These are phyloP conservation scores for Solanum pimpinellifolium DNA, from an alignment of 257 asterid genomes.

Conservation along the genomic window DNA sequence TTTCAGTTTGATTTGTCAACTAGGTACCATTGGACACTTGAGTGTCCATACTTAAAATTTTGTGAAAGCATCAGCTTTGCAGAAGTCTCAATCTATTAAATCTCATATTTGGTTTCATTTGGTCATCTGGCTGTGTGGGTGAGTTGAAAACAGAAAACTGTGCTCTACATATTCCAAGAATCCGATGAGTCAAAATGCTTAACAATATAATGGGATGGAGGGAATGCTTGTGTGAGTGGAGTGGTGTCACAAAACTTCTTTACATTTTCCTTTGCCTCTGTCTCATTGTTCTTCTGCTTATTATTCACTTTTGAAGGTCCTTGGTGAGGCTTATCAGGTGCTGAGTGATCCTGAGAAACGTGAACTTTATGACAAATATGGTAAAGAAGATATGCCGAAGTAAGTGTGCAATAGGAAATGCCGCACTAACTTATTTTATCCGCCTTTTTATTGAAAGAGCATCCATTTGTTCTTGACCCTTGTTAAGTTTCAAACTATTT, in stretches of 20 bases:
- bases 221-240: neutral
- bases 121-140: neutral
- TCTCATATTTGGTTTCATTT: neutral
- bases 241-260: neutral
- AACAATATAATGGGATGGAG: neutral
- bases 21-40: neutral
- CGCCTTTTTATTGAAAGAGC: neutral
- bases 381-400: constrained; percentile 55
- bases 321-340: constrained; percentile 86
- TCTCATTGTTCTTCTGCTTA: neutral
- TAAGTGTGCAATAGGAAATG: constrained; percentile 19
- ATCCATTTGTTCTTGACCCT: neutral
- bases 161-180: neutral
- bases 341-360: constrained; percentile 69
- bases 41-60: neutral
- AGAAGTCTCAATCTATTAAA: neutral
- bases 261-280: neutral
- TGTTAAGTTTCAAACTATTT: neutral
- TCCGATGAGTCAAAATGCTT: neutral
- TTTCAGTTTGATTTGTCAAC: neutral
- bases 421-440: neutral
- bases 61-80: neutral
- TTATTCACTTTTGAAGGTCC: constrained; percentile 32
- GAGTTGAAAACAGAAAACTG: neutral
- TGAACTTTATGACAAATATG: constrained; percentile 47